Conservation (phyloP, 2,329 filamentous ascomycete species). For the Diaporthe citriasiana region DNA sequence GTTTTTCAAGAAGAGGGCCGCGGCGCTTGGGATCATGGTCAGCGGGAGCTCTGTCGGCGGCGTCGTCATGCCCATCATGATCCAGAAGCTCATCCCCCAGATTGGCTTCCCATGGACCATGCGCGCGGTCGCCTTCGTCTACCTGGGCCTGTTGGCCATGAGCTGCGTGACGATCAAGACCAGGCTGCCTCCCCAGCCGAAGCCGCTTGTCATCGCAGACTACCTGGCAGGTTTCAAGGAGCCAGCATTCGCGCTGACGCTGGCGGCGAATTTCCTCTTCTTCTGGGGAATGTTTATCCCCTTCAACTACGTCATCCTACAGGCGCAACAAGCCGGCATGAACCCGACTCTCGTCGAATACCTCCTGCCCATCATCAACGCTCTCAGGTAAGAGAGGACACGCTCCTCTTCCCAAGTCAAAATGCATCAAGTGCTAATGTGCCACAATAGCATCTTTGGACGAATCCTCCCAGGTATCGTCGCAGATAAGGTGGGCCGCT, state of each 20-base stretch:
- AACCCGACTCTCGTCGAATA: constrained; percentile 59
- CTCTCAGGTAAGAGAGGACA: constrained; percentile 56
- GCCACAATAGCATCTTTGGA: constrained; percentile 59
- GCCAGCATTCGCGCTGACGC: constrained; percentile 58
- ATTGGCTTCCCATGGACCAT: constrained; percentile 59
- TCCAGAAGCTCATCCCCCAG: constrained; percentile 64
- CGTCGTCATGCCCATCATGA: constrained; percentile 70
- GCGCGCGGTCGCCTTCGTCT: constrained; percentile 54
- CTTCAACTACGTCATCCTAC: constrained; percentile 66
- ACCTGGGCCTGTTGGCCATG: constrained; percentile 52
- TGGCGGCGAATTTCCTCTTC: constrained; percentile 66
- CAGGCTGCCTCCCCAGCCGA: constrained; percentile 51
- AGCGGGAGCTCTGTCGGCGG: constrained; percentile 66
- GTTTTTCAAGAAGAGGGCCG: constrained; percentile 62
- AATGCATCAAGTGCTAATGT: neutral
- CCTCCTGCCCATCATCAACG: constrained; percentile 70
- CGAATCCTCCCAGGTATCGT: constrained; percentile 65
- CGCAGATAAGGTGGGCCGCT: constrained; percentile 58
- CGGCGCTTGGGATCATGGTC: constrained; percentile 63
- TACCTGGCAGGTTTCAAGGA: constrained; percentile 64
- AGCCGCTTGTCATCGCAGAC: constrained; percentile 60
- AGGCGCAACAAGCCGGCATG: constrained; percentile 61
- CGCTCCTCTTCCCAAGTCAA: neutral
- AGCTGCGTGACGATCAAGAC: constrained; percentile 52
- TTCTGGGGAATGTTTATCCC: constrained; percentile 69